Percentiles rank a stretch among this genome's conserved stretches.
These are phyloP conservation scores for Hymenoscyphus fructigenus DNA, from an alignment of 2,329 filamentous ascomycete species.

Conservation along the genomic window DNA sequence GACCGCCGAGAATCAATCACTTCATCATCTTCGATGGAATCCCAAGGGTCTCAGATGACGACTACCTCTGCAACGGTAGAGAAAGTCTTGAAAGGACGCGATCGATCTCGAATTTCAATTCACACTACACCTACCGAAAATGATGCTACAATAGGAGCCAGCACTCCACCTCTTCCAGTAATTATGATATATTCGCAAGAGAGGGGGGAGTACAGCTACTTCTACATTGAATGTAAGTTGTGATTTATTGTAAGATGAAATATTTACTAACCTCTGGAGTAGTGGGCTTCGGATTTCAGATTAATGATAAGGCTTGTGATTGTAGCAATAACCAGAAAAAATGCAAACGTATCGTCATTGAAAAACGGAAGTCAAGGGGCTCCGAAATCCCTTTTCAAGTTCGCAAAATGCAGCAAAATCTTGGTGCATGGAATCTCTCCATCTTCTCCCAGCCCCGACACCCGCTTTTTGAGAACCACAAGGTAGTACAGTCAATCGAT, in stretches of 20 bases:
- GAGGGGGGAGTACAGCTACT: conserved; percentile 5
- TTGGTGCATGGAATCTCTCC: conserved; percentile 7
- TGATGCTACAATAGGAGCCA: conserved; percentile 4
- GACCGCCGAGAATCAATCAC: neutral
- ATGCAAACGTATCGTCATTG: conserved; percentile 5
- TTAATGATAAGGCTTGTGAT: conserved; percentile 2
- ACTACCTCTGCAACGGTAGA: conserved; percentile 8
- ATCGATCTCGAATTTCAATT: conserved; percentile 9
- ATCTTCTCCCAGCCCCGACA: conserved; percentile 7
- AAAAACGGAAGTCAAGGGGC: conserved; percentile 6
- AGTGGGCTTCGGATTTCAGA: neutral
- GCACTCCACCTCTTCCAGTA: conserved; percentile 12
- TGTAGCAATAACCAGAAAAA: conserved; percentile 5
- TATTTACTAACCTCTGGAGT: no score
- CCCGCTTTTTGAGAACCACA: conserved; percentile 2
- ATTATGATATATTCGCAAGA: conserved; percentile 11
- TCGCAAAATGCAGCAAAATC: conserved; percentile 2
- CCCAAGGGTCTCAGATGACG: conserved; percentile 4
- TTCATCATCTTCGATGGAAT: conserved; percentile 4
- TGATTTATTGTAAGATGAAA: no score
- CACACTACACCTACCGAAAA: conserved; percentile 6
- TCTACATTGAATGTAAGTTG: conserved; percentile 16
- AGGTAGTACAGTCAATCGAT: neutral
- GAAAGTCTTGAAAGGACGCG: conserved; percentile 8
- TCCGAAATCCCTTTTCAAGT: conserved; percentile 6